phyloP scores from a whole-genome alignment of 1,284 basidiomycete species.

The Paramarasmius palmivorus region DNA sequence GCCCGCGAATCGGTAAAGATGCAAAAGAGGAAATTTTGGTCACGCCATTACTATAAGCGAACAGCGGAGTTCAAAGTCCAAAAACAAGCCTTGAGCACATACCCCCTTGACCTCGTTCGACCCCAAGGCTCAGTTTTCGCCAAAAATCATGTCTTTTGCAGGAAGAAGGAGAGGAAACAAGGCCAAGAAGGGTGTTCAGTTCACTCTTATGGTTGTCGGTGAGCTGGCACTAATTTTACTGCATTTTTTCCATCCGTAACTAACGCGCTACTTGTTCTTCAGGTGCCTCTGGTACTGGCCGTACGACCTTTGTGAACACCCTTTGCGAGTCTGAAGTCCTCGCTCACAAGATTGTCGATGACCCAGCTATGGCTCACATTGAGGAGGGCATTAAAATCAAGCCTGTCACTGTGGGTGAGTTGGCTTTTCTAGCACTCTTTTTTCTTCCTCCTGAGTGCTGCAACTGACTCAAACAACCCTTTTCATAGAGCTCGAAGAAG shows the following conservation, averaged over 20 bases:
- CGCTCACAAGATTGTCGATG: conserved; percentile 83
- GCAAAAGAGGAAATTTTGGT: conserved; percentile 21
- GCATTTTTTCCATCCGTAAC: conserved; percentile 17
- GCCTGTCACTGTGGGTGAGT: conserved; percentile 89
- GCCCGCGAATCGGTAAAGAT: background rate
- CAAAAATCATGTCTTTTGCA: conserved; percentile 72
- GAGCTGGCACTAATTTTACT: conserved; percentile 29
- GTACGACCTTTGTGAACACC: conserved; percentile 98
- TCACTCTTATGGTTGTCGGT: conserved; percentile 96
- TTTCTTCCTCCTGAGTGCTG: conserved; percentile 13
- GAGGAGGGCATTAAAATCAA: conserved; percentile 97
- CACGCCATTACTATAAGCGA: conserved; percentile 36
- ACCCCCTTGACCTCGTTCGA: conserved; percentile 13
- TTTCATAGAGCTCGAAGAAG: conserved; percentile 89
- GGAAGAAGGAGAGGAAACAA: conserved; percentile 90
- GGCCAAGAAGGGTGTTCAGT: conserved; percentile 96
- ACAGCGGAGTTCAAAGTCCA: conserved; percentile 36
- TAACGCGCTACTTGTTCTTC: conserved; percentile 18
- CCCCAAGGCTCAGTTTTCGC: conserved; percentile 17
- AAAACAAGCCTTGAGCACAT: conserved; percentile 9
- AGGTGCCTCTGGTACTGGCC: conserved; percentile 96
- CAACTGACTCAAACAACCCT: background rate
- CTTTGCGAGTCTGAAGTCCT: conserved; percentile 93
- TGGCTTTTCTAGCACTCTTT: conserved; percentile 5
- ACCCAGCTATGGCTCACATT: conserved; percentile 88